phyloP scores from a whole-genome alignment of 2,329 filamentous ascomycete genomes.

The Periconia macrospinosa region DNA sequence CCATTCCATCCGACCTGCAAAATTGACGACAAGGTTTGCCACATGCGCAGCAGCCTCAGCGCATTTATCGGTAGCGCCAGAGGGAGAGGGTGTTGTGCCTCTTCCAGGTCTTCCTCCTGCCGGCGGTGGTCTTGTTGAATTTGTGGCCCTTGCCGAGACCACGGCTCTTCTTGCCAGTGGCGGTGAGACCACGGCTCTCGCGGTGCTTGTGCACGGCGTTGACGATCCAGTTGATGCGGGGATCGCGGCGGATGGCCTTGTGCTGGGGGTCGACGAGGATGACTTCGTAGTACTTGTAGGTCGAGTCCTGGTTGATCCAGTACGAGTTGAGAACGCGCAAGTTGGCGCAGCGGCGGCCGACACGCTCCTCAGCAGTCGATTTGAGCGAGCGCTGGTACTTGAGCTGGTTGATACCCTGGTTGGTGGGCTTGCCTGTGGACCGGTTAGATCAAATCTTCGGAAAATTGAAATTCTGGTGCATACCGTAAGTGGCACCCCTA shows the following conservation, averaged over 20 bases:
- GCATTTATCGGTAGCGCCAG: conserved; percentile 88
- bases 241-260: conserved; percentile 99
- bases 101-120: conserved; percentile 99
- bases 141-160: conserved; percentile 99
- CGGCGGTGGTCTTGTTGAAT: conserved; percentile 97
- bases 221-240: conserved; percentile 99
- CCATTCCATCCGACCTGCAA: conserved; percentile 36
- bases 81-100: conserved; percentile 98
- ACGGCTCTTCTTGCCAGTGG: conserved; percentile 99
- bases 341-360: conserved; percentile 98
- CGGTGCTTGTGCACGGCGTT: conserved; percentile 99
- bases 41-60: conserved; percentile 29
- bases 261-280: conserved; percentile 99
- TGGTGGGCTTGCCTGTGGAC: conserved; percentile 93
- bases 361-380: conserved; percentile 98
- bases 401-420: conserved; percentile 99
- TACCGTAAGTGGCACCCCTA: conserved; percentile 96
- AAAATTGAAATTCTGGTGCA: conserved; percentile 34
- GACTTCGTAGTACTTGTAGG: conserved; percentile 99
- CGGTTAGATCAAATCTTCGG: conserved; percentile 23
- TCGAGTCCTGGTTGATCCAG: conserved; percentile 99
- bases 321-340: conserved; percentile 99
- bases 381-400: conserved; percentile 99
- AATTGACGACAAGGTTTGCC: conserved; percentile 35
- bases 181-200: conserved; percentile 94